Percentiles rank a stretch among this genome's conserved stretches.
Conservation (phyloP, 164 flowering plant species). For the Stephania cephalantha region DNA sequence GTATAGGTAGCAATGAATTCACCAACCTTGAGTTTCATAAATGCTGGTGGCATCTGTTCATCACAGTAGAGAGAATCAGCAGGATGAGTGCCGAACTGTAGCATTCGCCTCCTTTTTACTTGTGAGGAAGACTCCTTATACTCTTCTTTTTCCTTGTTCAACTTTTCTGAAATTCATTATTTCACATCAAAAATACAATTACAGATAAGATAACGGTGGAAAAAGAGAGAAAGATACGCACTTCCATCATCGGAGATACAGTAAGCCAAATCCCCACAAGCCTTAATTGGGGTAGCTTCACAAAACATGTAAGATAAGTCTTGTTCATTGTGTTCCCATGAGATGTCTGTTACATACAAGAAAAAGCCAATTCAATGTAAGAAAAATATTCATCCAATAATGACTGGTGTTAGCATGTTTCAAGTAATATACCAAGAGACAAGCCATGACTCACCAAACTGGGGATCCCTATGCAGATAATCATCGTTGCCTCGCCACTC, state of each 20-base stretch:
- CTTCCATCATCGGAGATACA: constrained; percentile 34
- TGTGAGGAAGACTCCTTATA: constrained; percentile 42
- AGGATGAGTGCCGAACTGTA: constrained; percentile 47
- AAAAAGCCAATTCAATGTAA: neutral
- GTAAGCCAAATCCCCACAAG: constrained; percentile 62
- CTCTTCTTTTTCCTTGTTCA: constrained; percentile 36
- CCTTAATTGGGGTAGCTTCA: constrained; percentile 74
- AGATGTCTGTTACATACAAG: constrained; percentile 30
- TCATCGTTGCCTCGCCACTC: constrained; percentile 39
- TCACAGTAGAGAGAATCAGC: constrained; percentile 28
- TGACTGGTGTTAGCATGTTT: neutral
- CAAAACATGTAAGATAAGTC: constrained; percentile 55
- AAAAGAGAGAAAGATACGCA: constrained; percentile 5
- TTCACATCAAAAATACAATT: constrained; percentile 6
- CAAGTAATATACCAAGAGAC: neutral
- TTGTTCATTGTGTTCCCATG: constrained; percentile 51
- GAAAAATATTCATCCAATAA: neutral
- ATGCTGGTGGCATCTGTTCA: constrained; percentile 40
- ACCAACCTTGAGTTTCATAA: constrained; percentile 48
- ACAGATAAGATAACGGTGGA: neutral
- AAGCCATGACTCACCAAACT: constrained; percentile 30
- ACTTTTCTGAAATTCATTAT: constrained; percentile 36
- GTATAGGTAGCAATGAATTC: neutral
- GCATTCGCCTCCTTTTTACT: constrained; percentile 72
- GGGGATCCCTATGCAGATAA: constrained; percentile 32